Conservation (phyloP, 805 yeast species). For the Teunomyces stri region DNA sequence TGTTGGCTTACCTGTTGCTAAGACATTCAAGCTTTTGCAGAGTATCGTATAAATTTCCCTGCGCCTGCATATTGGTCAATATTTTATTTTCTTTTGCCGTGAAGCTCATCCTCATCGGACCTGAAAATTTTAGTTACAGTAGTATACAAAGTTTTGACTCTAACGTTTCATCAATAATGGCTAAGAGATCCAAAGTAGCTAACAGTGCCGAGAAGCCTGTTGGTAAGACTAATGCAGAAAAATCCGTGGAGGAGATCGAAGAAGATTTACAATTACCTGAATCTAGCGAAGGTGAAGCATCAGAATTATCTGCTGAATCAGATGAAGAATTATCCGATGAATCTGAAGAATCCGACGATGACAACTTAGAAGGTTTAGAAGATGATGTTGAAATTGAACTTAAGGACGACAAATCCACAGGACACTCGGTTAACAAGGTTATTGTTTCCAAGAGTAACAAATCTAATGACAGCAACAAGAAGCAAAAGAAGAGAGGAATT, state of each 20-base stretch:
- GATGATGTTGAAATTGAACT: slow-evolving; percentile 25
- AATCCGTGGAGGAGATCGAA: slow-evolving; percentile 21
- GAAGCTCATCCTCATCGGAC: slow-evolving; percentile 9
- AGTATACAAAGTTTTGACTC: neutral
- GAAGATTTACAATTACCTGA: slow-evolving; percentile 18
- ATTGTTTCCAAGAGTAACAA: slow-evolving; percentile 9
- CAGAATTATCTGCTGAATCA: slow-evolving; percentile 19
- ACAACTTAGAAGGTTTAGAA: slow-evolving; percentile 16
- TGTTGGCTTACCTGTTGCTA: slow-evolving; percentile 78
- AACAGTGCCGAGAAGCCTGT: slow-evolving; percentile 6
- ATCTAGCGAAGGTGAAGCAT: slow-evolving; percentile 13
- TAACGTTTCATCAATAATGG: slow-evolving; percentile 1
- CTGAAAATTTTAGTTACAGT: slow-evolving; percentile 4
- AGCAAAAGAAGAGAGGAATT: slow-evolving; percentile 51
- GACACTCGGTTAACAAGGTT: slow-evolving; percentile 22
- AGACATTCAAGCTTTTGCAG: slow-evolving; percentile 28
- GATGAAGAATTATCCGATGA: slow-evolving; percentile 26
- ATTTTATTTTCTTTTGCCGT: neutral
- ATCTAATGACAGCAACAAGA: slow-evolving; percentile 17
- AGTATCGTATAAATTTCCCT: neutral
- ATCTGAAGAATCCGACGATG: slow-evolving; percentile 12
- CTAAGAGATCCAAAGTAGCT: slow-evolving; percentile 4
- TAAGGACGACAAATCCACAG: slow-evolving; percentile 18
- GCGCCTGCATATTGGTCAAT: slow-evolving; percentile 1
- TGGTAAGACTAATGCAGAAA: slow-evolving; percentile 16